Percentiles rank a stretch among this genome's conserved stretches.
These are phyloP conservation scores for Scedosporium dehoogii DNA, from an alignment of 2,329 filamentous ascomycete species.

Conservation along the genomic window DNA sequence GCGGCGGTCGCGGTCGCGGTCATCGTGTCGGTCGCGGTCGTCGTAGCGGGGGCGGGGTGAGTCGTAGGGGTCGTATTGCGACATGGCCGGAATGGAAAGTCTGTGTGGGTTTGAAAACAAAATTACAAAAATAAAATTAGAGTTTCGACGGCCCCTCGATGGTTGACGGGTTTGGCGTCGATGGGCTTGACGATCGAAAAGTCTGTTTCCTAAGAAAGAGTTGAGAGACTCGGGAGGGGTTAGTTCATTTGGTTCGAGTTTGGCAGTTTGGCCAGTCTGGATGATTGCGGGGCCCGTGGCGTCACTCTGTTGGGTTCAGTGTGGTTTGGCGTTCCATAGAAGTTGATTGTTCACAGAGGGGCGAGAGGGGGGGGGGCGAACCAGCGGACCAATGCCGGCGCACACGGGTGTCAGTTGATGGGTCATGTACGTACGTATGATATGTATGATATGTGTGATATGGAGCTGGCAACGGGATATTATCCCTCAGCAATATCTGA, in stretches of 20 bases:
- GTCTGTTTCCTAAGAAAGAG: neutral
- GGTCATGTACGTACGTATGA: too few species aligned
- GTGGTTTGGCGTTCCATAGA: too few species aligned
- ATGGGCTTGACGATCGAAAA: neutral
- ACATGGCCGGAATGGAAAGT: constrained; percentile 17
- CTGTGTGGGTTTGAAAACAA: neutral
- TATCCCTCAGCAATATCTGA: too few species aligned
- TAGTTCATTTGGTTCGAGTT: neutral
- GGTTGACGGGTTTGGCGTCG: neutral
- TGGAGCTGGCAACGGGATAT: too few species aligned
- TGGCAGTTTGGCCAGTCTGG: neutral
- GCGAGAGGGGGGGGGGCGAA: too few species aligned
- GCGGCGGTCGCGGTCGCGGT: constrained; percentile 39
- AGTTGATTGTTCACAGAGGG: too few species aligned
- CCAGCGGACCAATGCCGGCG: too few species aligned
- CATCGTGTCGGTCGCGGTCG: constrained; percentile 21
- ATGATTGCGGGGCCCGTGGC: neutral
- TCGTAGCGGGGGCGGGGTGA: constrained; percentile 23
- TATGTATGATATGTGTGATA: too few species aligned
- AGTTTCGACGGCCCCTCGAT: constrained; percentile 2
- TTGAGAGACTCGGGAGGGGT: too few species aligned
- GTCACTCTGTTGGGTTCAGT: neutral
- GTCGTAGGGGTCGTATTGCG: constrained; percentile 46
- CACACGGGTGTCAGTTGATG: too few species aligned
- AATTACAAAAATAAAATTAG: constrained; percentile 4